These are phyloP conservation scores for Backusella mclennaniae DNA, from an alignment of 192 early-diverging fungal species.

Conservation along the genomic window DNA sequence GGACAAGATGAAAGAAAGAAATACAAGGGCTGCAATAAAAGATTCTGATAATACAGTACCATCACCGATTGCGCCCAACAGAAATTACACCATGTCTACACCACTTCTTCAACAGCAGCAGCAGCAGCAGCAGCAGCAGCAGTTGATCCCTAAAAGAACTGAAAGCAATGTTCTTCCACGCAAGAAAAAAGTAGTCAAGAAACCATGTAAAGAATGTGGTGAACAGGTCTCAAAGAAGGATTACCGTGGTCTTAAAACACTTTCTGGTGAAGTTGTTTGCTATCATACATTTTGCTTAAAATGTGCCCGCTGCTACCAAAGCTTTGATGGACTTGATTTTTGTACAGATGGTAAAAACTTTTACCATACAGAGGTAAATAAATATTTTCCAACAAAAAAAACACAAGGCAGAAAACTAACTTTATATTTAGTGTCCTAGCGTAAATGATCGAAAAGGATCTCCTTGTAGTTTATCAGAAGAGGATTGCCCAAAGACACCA, in stretches of 20 bases:
- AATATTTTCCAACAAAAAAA: background rate
- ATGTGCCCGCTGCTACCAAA: background rate
- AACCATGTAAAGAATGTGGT: constrained; percentile 7
- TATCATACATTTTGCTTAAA: constrained; percentile 7
- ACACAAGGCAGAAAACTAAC: background rate
- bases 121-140: background rate
- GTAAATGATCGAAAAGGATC: background rate
- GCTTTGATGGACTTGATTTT: constrained; percentile 3
- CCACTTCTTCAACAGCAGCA: background rate
- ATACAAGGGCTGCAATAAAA: background rate
- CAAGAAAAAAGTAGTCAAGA: constrained; percentile 3
- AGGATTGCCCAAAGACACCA: background rate
- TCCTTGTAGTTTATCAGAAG: background rate
- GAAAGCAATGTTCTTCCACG: background rate
- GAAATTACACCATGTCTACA: background rate
- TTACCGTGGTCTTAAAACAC: constrained; percentile 2
- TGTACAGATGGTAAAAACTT: constrained; percentile 15
- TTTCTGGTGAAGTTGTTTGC: background rate
- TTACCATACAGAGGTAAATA: background rate
- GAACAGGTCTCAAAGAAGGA: constrained; percentile 9
- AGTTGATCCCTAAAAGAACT: background rate
- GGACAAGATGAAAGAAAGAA: background rate
- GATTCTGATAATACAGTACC: background rate
- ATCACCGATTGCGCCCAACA: background rate
- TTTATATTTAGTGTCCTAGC: background rate